These are phyloP conservation scores for Amyloporia xantha DNA, from an alignment of 768 basidiomycete genomes.

Conservation along the genomic window DNA sequence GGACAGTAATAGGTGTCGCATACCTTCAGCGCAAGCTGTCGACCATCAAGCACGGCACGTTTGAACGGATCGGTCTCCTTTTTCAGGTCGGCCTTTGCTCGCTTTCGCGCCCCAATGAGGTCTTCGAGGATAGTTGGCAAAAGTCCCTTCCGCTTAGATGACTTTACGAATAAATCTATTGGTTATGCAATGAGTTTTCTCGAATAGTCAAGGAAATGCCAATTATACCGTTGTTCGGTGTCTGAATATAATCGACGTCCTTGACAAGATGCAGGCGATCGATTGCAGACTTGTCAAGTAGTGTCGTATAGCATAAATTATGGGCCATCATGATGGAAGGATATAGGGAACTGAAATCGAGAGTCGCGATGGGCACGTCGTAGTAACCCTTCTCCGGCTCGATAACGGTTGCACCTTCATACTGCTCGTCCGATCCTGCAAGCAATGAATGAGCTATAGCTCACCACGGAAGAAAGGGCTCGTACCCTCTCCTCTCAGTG, in stretches of 20 bases:
- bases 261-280: conserved; percentile 72
- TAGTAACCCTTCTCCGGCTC: conserved; percentile 96
- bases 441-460: not conserved
- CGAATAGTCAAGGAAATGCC: not conserved
- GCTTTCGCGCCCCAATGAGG: conserved; percentile 86
- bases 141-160: conserved; percentile 74
- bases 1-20: conserved; percentile 5
- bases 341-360: conserved; percentile 98
- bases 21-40: conserved; percentile 94
- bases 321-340: conserved; percentile 99
- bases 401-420: conserved; percentile 98
- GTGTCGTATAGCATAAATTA: conserved; percentile 95
- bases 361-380: conserved; percentile 91
- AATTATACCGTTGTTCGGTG: conserved; percentile 84
- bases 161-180: conserved; percentile 78
- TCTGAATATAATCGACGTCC: conserved; percentile 87
- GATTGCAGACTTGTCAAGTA: conserved; percentile 76
- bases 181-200: not conserved
- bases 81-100: conserved; percentile 93
- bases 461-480: not conserved
- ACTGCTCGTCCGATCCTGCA: conserved; percentile 87
- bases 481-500: conserved; percentile 78
- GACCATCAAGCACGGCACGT: conserved; percentile 93
- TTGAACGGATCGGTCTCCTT: conserved; percentile 96
- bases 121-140: conserved; percentile 91